These are phyloP conservation scores for Ascochyta lentis DNA, from an alignment of 2,329 filamentous ascomycete species.

Conservation along the genomic window DNA sequence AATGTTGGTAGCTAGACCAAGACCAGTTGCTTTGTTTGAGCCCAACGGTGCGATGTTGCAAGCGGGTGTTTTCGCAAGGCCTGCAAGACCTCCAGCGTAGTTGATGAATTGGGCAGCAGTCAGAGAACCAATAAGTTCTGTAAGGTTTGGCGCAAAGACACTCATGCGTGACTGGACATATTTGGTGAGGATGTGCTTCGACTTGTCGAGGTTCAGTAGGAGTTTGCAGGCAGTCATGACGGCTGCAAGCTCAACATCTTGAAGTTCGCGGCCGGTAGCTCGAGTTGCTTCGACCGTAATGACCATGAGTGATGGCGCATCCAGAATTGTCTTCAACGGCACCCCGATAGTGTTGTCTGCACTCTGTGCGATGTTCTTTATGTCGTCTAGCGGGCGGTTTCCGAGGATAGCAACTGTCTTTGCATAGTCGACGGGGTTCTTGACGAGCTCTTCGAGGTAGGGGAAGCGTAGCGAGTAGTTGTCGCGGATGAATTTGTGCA, in stretches of 20 bases:
- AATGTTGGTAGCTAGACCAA: conserved; percentile 90
- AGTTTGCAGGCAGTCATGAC: conserved; percentile 84
- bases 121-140: conserved; percentile 85
- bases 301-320: conserved; percentile 91
- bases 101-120: conserved; percentile 97
- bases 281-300: conserved; percentile 94
- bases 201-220: conserved; percentile 83
- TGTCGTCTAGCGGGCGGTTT: conserved; percentile 89
- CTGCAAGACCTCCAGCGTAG: conserved; percentile 85
- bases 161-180: conserved; percentile 98
- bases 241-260: conserved; percentile 73
- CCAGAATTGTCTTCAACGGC: conserved; percentile 79
- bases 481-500: conserved; percentile 96
- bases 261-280: conserved; percentile 80
- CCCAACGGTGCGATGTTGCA: conserved; percentile 93
- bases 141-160: conserved; percentile 92
- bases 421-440: conserved; percentile 91
- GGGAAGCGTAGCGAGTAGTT: conserved; percentile 95
- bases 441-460: conserved; percentile 87
- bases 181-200: conserved; percentile 85
- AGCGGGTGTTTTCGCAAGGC: conserved; percentile 87
- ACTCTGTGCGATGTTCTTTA: conserved; percentile 78
- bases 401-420: conserved; percentile 93
- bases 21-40: conserved; percentile 81
- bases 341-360: conserved; percentile 78